phyloP scores from a whole-genome alignment of 768 basidiomycete genomes.

The Suillus luteus region DNA sequence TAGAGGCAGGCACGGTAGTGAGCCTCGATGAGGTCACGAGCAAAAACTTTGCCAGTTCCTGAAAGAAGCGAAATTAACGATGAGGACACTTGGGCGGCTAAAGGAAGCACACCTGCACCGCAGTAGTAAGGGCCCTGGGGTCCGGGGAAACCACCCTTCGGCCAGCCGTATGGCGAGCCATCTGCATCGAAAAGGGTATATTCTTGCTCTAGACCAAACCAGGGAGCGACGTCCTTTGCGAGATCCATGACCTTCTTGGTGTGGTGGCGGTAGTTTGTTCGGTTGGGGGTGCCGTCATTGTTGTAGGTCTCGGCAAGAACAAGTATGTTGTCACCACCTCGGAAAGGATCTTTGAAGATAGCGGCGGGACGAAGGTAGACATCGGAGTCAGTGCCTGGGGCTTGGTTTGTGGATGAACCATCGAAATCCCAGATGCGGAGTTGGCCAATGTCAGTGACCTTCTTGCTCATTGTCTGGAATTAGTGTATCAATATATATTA shows the following conservation, averaged over 20 bases:
- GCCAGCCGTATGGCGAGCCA: conserved; percentile 92
- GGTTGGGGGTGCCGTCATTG: conserved; percentile 97
- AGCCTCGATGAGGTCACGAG: conserved; percentile 97
- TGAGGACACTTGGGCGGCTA: background rate
- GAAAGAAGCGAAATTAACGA: conserved; percentile 17
- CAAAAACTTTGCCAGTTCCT: conserved; percentile 98
- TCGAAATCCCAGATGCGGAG: conserved; percentile 99
- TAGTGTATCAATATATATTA: background rate
- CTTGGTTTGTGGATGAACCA: conserved; percentile 96
- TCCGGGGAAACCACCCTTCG: conserved; percentile 98
- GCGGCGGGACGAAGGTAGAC: conserved; percentile 97
- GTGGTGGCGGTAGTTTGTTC: conserved; percentile 92
- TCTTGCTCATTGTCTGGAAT: conserved; percentile 79
- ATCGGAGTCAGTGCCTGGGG: conserved; percentile 93
- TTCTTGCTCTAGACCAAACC: conserved; percentile 99
- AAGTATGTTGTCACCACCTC: conserved; percentile 96
- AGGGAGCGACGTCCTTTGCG: conserved; percentile 77
- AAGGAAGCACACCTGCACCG: conserved; percentile 77
- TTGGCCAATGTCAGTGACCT: conserved; percentile 83
- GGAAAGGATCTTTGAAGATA: conserved; percentile 99
- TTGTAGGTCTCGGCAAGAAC: conserved; percentile 98
- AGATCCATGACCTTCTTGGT: conserved; percentile 96
- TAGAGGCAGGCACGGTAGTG: conserved; percentile 98
- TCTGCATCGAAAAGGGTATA: conserved; percentile 97
- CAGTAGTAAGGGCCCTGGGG: conserved; percentile 99